Base-by-base conservation (phyloP, 805 yeast species). In the baker's yeast (Saccharomyces cerevisiae) region DNA sequence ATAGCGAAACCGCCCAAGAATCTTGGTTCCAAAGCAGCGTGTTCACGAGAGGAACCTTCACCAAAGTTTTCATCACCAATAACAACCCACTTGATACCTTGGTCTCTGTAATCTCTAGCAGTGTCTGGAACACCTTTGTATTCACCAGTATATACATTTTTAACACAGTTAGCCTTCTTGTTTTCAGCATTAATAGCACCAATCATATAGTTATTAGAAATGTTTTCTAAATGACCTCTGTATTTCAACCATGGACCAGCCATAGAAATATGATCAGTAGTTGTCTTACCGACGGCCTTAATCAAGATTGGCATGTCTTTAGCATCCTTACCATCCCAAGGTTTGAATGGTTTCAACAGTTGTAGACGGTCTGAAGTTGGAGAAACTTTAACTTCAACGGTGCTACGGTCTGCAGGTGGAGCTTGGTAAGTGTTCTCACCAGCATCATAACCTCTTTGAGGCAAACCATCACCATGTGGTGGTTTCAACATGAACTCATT, bases 161-260 rank as follows among this genome's bases (percentile, higher is more conserved):
- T 87, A 64, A 94, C 83, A 68, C 78, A 77, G 88, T 92, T 92
- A 63, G 96, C 96, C 82, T 92, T 89, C 64, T 85, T 87, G 77
- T 92, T 92, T 79, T 87, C 97, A 71, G 91, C 91, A 78, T 92
- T 92, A 74, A 84, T 91, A 64, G 98, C 98, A 81, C 99, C 99
- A 81, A 92, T 92, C 96, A 92, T 91, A 80, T 94, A 92, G 83
- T 94, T 92, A 84, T 92, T 90, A 64, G 97, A 90, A 72, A 92
- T 94, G 85, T 92, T 92, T 80, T 90, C 92, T 79, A 92, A 82
- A 80, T 92, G 99, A 78, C 99, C 99, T 82, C 97, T 89, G 92
- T 92, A 92, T 81, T 92, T 92, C 83, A 92, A 87, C 99, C 99
- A 92, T 72, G 98, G 97, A 79, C 99, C 99, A 72, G 99, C 99